phyloP scores from a whole-genome alignment of 2,329 filamentous ascomycete species.

The Ophiocordyceps camponoti-saundersi region DNA sequence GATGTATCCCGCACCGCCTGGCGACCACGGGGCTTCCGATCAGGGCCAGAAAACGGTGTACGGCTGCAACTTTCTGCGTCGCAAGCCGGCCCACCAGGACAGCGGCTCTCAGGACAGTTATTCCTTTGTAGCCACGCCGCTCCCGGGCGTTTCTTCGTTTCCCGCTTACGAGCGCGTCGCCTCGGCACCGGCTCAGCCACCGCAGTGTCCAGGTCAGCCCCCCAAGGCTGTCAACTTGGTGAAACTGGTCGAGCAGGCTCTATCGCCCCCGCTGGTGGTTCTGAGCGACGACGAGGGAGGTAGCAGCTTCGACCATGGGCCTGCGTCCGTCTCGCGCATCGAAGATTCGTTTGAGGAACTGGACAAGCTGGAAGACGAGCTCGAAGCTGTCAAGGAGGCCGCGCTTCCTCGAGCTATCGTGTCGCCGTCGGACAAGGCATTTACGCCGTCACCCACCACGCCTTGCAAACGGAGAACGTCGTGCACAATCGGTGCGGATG shows the following conservation, averaged over 20 bases:
- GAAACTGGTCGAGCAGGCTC: constrained; percentile 12
- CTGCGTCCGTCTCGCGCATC: constrained; percentile 29
- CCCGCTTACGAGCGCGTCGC: constrained; percentile 2
- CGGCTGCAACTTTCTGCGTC: constrained; percentile 35
- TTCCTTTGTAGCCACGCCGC: constrained; percentile 28
- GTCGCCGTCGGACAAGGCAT: not conserved
- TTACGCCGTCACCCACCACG: constrained; percentile 5
- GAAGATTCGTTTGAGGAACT: constrained; percentile 48
- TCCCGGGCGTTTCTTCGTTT: constrained; percentile 12
- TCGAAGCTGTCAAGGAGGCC: constrained; percentile 33
- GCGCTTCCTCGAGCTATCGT: constrained; percentile 9
- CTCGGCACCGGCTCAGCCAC: constrained; percentile 5
- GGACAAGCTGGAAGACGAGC: constrained; percentile 42
- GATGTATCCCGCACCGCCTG: constrained; percentile 15
- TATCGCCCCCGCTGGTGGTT: constrained; percentile 15
- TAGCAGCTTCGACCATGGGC: constrained; percentile 17
- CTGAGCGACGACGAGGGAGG: constrained; percentile 14
- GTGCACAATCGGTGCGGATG: not conserved
- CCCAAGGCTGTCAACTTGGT: constrained; percentile 14
- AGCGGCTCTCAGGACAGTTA: constrained; percentile 16
- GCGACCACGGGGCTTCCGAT: not conserved
- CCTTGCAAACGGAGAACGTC: not conserved
- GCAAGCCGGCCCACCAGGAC: constrained; percentile 9
- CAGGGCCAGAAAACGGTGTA: constrained; percentile 17
- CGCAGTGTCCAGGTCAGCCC: constrained; percentile 8